Evolutionary conservation across 495 filamentous ascomycete species (phyloP), one percentile per base, ranked within the genome.

Genomic region (Xylaria palmicola): DNA sequence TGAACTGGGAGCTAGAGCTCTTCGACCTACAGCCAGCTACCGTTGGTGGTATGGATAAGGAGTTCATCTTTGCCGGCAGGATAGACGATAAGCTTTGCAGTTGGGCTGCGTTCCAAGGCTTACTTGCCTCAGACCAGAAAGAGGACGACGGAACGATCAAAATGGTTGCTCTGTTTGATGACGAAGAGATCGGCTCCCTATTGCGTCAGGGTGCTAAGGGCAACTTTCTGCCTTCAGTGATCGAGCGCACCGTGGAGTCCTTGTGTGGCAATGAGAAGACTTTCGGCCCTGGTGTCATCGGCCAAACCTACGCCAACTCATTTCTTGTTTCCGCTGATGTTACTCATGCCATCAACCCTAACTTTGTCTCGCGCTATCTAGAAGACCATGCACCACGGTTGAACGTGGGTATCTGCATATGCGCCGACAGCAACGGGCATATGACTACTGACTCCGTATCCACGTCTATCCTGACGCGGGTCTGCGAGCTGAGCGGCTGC

Each of bases 81-180:
- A 92, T 98, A 66, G 94, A 98, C 72, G 94, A 98, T 73, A 97
- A 97, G 75, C 86, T 98, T 54, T 97, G 94, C 81, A 93, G 89
- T 50, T 98, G 88, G 83, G 85, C 92, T 13, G 94, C 94, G 15
- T 86, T 96, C 56, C 86, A 95, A 75, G 94, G 86, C 4, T 86
- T 98, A 0, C 78, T 97, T 17, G 87, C 87, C 37, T 74, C 83
- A 12, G 81, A 86, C 41, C 60, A 74, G 47, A 72, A 75, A 56
- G 74, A 76, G 29, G 70, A 77, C 20, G 75, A 78, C 15, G 82
- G 85, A 52, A 81, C 85, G 39, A 86, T 98, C 68, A 92, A 92
- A 77, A 77, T 96, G 58, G 90, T 94, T 30, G 91, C 86, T 24
- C 87, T 96, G 69, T 97, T 97, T 71, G 94, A 98, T 70, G 90